Evolutionary conservation across 805 yeast genomes (phyloP).

Genomic region (Ogataea polymorpha): DNA sequence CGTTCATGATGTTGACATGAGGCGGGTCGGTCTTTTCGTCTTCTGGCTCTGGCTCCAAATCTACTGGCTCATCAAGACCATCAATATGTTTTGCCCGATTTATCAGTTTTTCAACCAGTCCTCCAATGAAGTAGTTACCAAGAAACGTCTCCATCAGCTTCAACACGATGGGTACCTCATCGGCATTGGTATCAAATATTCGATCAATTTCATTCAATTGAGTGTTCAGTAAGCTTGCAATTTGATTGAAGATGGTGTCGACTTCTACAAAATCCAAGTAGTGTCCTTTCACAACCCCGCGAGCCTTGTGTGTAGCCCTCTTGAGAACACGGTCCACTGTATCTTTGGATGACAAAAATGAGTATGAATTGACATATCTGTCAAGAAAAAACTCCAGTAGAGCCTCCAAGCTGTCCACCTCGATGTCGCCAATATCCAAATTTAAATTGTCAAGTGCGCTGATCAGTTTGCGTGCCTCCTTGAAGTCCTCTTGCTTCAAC

Average conservation of each 20-base stretch:
- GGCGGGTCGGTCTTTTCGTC: neutral
- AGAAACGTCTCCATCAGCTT: conserved; percentile 35
- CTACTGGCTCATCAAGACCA: conserved; percentile 7
- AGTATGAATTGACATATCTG: conserved; percentile 30
- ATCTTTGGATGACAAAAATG: conserved; percentile 24
- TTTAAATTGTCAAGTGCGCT: conserved; percentile 24
- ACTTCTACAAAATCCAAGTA: conserved; percentile 22
- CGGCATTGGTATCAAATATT: conserved; percentile 26
- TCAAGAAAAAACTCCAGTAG: conserved; percentile 33
- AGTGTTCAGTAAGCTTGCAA: conserved; percentile 18
- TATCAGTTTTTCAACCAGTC: conserved; percentile 32
- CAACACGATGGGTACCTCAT: conserved; percentile 34
- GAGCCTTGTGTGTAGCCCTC: conserved; percentile 3
- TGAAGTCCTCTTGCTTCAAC: conserved; percentile 45
- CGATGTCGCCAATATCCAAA: conserved; percentile 31
- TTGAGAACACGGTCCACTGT: conserved; percentile 21
- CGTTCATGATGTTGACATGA: conserved; percentile 32
- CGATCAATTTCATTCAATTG: conserved; percentile 30
- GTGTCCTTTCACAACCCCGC: conserved; percentile 32
- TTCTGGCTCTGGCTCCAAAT: neutral
- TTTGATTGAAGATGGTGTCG: conserved; percentile 25
- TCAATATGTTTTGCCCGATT: conserved; percentile 34
- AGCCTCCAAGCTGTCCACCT: conserved; percentile 33
- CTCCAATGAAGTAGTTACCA: conserved; percentile 35
- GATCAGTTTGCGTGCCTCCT: conserved; percentile 32